These are phyloP conservation scores for Paraphaeosphaeria sporulosa DNA, from an alignment of 2,329 filamentous ascomycete genomes.

Conservation along the genomic window DNA sequence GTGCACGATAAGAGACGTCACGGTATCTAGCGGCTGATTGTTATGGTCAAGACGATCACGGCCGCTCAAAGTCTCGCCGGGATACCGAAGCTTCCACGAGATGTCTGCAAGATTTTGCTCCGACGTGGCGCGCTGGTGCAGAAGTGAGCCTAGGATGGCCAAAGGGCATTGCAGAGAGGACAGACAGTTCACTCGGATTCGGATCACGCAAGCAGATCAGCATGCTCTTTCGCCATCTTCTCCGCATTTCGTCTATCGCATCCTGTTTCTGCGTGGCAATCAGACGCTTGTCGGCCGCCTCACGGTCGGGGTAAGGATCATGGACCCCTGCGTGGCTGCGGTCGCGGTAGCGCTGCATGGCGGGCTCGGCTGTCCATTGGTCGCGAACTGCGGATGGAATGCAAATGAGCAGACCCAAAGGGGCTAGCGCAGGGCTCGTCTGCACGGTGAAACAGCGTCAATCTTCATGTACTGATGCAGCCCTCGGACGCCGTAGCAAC, in stretches of 20 bases:
- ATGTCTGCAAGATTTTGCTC: not conserved
- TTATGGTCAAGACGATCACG: not conserved
- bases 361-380: conserved; percentile 31
- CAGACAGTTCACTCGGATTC: conserved; percentile 8
- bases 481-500: conserved; percentile 1
- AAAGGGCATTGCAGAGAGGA: not conserved
- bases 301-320: conserved; percentile 30
- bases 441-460: conserved; percentile 34
- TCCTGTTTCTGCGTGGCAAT: conserved; percentile 45
- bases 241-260: conserved; percentile 45
- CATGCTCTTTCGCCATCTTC: conserved; percentile 35
- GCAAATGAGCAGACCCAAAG: conserved; percentile 30
- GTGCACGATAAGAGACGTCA: conserved; percentile 5
- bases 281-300: conserved; percentile 29
- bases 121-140: not conserved
- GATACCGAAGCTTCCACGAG: not conserved
- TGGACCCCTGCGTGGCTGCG: conserved; percentile 36
- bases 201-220: conserved; percentile 16
- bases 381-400: conserved; percentile 33
- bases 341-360: conserved; percentile 7
- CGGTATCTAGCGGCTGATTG: not conserved
- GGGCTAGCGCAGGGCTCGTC: conserved; percentile 22
- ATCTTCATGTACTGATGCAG: conserved; percentile 23
- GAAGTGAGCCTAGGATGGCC: not conserved
- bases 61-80: not conserved